Evolutionary conservation across 2,329 filamentous ascomycete genomes (phyloP).

Genomic region (Plenodomus lindquistii): DNA sequence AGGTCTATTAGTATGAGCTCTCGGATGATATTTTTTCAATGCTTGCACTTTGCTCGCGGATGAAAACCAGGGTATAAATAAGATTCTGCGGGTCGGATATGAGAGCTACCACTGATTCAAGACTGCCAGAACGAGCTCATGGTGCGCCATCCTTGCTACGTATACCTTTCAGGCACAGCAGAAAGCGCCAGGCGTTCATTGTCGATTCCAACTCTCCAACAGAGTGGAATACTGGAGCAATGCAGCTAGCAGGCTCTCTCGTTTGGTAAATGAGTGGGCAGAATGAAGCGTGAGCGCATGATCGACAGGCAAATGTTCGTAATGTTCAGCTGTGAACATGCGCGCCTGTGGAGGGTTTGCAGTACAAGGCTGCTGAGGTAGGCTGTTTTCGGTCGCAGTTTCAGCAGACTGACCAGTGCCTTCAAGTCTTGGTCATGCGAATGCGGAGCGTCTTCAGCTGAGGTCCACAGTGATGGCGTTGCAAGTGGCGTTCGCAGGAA

Average conservation of each 20-base stretch:
- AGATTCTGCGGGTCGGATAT: constrained; percentile 23
- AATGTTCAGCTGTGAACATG: constrained; percentile 40
- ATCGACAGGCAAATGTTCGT: constrained; percentile 31
- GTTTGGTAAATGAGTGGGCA: constrained; percentile 15
- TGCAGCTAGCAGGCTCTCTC: constrained; percentile 19
- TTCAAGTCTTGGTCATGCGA: constrained; percentile 23
- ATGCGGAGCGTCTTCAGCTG: constrained; percentile 36
- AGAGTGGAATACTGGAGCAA: constrained; percentile 22
- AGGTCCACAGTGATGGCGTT: constrained; percentile 35
- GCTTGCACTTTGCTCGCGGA: constrained; percentile 26
- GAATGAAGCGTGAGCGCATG: constrained; percentile 28
- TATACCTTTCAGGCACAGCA: neutral
- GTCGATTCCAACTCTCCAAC: neutral
- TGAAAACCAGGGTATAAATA: constrained; percentile 40
- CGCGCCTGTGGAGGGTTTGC: constrained; percentile 37
- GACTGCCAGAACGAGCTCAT: neutral
- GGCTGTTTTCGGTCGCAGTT: constrained; percentile 27
- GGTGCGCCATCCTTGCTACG: constrained; percentile 7
- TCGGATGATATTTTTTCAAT: constrained; percentile 25
- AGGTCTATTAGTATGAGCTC: constrained; percentile 42
- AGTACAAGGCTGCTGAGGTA: constrained; percentile 37
- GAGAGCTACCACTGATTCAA: constrained; percentile 20
- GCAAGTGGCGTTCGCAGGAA: constrained; percentile 28
- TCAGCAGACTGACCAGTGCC: constrained; percentile 28
- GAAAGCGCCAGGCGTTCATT: constrained; percentile 10